Evolutionary conservation across 805 yeast species (phyloP).

Genomic region (Ascoidea asiatica): DNA sequence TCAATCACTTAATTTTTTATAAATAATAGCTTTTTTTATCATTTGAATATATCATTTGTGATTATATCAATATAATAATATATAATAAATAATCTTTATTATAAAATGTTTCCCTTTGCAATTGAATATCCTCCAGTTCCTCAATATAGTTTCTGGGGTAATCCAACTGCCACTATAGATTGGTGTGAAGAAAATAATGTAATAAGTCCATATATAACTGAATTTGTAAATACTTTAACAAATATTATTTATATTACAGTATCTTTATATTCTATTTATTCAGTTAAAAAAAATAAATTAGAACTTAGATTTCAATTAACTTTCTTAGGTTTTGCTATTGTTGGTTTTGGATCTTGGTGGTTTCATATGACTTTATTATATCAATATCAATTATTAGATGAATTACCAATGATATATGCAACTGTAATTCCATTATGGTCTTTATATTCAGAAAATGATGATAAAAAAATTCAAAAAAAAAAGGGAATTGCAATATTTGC

Average conservation of each 20-base stretch:
- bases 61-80: too few relatives aligned
- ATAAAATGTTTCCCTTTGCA: neutral
- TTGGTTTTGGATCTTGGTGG: constrained; percentile 89
- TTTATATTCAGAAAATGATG: constrained; percentile 47
- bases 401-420: constrained; percentile 95
- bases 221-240: constrained; percentile 76
- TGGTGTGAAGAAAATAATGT: constrained; percentile 99
- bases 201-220: constrained; percentile 76
- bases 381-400: constrained; percentile 85
- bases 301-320: constrained; percentile 62
- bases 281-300: constrained; percentile 43
- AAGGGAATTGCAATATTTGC: too few relatives aligned
- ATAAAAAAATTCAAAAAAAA: constrained; percentile 12
- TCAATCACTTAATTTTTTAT: too few relatives aligned
- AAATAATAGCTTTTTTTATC: too few relatives aligned
- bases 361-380: constrained; percentile 93
- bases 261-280: constrained; percentile 52
- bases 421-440: constrained; percentile 92
- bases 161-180: constrained; percentile 86
- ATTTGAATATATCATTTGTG: too few relatives aligned
- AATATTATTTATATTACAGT: constrained; percentile 43
- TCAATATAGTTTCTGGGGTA: constrained; percentile 41
- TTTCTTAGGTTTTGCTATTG: constrained; percentile 71
- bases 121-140: neutral
- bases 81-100: too few relatives aligned